Evolutionary conservation across 2,329 filamentous ascomycete genomes (phyloP), one percentile per base, ranked within the genome.

Genomic region (Aspergillus phoenicis): DNA sequence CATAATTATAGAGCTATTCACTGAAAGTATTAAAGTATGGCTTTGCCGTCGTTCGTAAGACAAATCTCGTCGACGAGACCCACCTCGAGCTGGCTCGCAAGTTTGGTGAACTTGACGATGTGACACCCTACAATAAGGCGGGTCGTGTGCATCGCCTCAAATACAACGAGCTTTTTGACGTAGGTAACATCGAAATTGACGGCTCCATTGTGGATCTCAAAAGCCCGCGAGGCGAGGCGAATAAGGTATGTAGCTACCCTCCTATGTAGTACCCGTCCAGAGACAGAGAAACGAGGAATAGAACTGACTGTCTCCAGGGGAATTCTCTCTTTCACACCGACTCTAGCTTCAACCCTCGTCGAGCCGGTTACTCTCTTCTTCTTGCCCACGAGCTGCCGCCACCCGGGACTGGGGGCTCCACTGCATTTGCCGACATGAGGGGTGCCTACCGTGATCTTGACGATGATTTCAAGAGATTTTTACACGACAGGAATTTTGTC

Each of bases 61-160:
- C 84, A 1, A 74, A 75, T 4, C 74, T 87, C 7, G 76, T 78
- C 52, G 84, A 87, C 67, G 77, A 77, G 4, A 63, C 71, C 1
- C 85, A 87, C 66, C 78, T 87, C 30, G 72, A 72, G 5, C 84
- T 87, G 67, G 79, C 82, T 13, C 64, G 66, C 2, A 74, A 74
- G 1, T 81, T 87, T 60, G 86, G 85, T n/a, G 82, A 84, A 26
- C 80, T 87, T 0, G 85, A 87, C 71, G 81, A 85, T 66, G 78
- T 85, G 28, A 79, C 71, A 20, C 82, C 81, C 0, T 86, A 83
- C 71, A 73, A 81, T 8, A 71, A 71, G 2, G 73, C 57, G 11
- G 83, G 81, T 13, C 78, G 82, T 28, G 78, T 78, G 67, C 75
- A 81, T 57, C 81, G 84, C 5, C 82, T 83, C 63, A 66, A 71